Conservation (phyloP, 1,284 basidiomycete genomes). For the Xerocomus cyaneibrunnescens region DNA sequence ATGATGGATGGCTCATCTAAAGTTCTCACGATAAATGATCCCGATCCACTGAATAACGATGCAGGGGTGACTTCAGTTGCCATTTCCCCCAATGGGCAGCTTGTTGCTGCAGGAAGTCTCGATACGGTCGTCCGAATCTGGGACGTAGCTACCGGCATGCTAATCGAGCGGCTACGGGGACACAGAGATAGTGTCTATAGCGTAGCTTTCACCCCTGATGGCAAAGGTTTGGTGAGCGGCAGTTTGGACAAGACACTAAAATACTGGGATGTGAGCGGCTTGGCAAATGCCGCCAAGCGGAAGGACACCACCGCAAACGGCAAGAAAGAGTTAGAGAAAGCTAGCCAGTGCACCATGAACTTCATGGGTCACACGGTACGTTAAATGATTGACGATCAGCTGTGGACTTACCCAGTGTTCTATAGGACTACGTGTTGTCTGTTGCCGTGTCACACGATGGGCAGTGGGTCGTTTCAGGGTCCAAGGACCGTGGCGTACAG, state of each 20-base stretch:
- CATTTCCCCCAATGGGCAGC: constrained; percentile 77
- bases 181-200: constrained; percentile 86
- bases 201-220: constrained; percentile 87
- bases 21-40: constrained; percentile 59
- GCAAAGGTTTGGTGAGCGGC: constrained; percentile 76
- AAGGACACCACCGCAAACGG: constrained; percentile 43
- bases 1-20: constrained; percentile 62
- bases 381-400: constrained; percentile 3
- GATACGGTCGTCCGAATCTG: constrained; percentile 87
- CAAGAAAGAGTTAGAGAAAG: constrained; percentile 36
- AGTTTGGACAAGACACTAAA: constrained; percentile 87
- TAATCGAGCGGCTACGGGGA: constrained; percentile 75
- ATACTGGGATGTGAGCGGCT: constrained; percentile 76
- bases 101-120: constrained; percentile 82
- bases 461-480: constrained; percentile 87
- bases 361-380: constrained; percentile 79
- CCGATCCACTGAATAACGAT: constrained; percentile 56
- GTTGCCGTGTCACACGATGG: constrained; percentile 84
- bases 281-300: constrained; percentile 41
- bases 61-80: constrained; percentile 80
- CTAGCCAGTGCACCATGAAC: constrained; percentile 67
- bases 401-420: constrained; percentile 5
- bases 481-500: constrained; percentile 87
- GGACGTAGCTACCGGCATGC: constrained; percentile 71
- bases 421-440: constrained; percentile 73